Base-by-base conservation (phyloP, 805 yeast species). In the Crinitomyces ghanaensis region DNA sequence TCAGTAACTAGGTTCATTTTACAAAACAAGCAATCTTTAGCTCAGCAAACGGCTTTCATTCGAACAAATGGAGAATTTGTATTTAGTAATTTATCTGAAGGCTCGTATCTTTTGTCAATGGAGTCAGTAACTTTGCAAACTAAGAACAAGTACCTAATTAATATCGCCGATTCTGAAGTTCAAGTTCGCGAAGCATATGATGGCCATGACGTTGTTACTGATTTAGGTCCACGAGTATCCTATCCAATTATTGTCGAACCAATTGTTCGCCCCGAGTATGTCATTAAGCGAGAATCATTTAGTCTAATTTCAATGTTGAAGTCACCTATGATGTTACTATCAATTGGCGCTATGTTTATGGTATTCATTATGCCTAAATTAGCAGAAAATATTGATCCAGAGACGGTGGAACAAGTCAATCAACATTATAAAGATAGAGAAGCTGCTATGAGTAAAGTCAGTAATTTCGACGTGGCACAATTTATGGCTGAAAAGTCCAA, bases 291-390 rank as follows among this genome's bases (percentile, higher is more conserved):
- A 8, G 52, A 51, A 18, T 43, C 41, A 16, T 53, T 53, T 39
- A 50, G 53, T 26, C 28, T 56, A 8, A 28, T 50, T 24, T 37
- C 37, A 19, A 50, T 58, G 44, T 21, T 59, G 41, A 47, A 46
- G 40, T 49, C 49, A 35, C 62, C 63, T 7, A 56, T 56, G 49
- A 56, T 59, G 40, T 38, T 54, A 23, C 37, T 59, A 43, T 43
- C 55, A 8, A 30, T 59, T 18, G 52, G 35, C 1, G 45, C 59
- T 6, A 39, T 59, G 31, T 49, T 43, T 7, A 37, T 56, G 39
- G 59, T 57, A 13, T 41, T 54, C 11, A 48, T 44, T 9, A 28
- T 59, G 29, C 64, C 64, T 2, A 42, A 44, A 19, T 19, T 55
- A 34, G 37, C 49, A 27, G 49, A 37, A 20, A 42, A 37, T 31